These are phyloP conservation scores for Botrytis paeoniae DNA, from an alignment of 2,329 filamentous ascomycete species.

Conservation along the genomic window DNA sequence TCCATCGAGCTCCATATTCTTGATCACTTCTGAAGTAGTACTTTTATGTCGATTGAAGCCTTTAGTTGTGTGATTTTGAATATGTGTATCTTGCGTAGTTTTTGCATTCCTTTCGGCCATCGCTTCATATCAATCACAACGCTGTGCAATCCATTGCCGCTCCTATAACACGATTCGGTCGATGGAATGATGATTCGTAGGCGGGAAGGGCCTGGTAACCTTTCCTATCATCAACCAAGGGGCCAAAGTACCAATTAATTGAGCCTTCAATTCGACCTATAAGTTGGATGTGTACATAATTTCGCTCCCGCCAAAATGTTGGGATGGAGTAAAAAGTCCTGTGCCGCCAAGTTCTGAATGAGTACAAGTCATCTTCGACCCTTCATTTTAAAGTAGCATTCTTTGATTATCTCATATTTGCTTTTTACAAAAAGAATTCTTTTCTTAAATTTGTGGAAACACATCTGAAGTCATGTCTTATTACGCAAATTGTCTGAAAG, in stretches of 20 bases:
- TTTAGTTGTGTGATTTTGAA: not conserved
- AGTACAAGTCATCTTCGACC: not conserved
- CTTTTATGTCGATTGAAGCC: not conserved
- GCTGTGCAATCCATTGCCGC: not conserved
- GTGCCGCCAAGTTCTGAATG: not conserved
- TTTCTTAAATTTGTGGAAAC: not conserved
- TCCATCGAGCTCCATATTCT: not conserved
- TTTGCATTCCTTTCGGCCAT: not conserved
- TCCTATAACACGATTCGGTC: not conserved
- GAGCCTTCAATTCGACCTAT: not conserved
- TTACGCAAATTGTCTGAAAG: conserved; percentile 3
- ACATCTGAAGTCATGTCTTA: not conserved
- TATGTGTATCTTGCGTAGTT: not conserved
- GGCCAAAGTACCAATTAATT: not conserved
- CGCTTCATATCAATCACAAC: not conserved
- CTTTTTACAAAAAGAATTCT: not conserved
- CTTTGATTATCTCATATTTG: no score
- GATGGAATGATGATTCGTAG: not conserved
- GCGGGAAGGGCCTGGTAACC: not conserved
- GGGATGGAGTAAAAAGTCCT: not conserved
- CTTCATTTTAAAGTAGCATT: not conserved
- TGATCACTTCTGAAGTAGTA: not conserved
- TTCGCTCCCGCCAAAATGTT: not conserved
- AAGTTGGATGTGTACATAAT: no score
- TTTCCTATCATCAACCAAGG: not conserved